Conservation (phyloP, 2,329 filamentous ascomycete genomes). For the Penicillium hesseltinei region DNA sequence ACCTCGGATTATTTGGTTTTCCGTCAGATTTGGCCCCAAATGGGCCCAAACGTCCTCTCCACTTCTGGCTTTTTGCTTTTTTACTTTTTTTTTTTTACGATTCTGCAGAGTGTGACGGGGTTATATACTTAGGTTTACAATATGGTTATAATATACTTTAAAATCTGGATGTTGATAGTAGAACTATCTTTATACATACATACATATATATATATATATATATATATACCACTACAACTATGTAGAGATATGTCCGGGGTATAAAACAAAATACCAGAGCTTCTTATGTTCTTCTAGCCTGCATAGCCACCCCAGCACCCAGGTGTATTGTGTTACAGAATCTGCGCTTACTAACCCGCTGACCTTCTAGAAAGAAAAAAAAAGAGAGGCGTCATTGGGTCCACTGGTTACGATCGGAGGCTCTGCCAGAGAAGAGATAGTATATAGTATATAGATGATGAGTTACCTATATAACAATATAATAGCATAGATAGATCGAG, state of each 20-base stretch:
- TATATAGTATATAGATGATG: not conserved
- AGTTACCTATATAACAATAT: not conserved
- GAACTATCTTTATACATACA: not conserved
- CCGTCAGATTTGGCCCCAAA: conserved; percentile 1
- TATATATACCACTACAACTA: not conserved
- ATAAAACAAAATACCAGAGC: not conserved
- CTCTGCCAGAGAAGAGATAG: conserved; percentile 9
- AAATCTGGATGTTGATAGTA: not conserved
- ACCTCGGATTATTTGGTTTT: conserved; percentile 4
- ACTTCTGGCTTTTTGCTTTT: not conserved
- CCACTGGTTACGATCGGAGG: conserved; percentile 20
- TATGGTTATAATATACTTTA: not conserved
- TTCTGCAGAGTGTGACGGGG: not conserved
- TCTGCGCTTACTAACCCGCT: conserved; percentile 18
- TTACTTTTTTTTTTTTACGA: not conserved
- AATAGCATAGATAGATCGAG: not conserved
- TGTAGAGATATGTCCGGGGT: not conserved
- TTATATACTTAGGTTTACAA: not conserved
- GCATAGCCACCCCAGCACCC: not conserved
- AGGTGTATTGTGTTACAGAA: conserved; percentile 4
- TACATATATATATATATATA: not conserved
- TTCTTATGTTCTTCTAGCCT: not conserved
- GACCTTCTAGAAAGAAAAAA: conserved; percentile 27
- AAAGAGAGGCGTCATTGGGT: conserved; percentile 18
- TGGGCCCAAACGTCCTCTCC: not conserved